Base-by-base conservation (phyloP, 495 filamentous ascomycete genomes). In the Lasiosphaeria hispida region DNA sequence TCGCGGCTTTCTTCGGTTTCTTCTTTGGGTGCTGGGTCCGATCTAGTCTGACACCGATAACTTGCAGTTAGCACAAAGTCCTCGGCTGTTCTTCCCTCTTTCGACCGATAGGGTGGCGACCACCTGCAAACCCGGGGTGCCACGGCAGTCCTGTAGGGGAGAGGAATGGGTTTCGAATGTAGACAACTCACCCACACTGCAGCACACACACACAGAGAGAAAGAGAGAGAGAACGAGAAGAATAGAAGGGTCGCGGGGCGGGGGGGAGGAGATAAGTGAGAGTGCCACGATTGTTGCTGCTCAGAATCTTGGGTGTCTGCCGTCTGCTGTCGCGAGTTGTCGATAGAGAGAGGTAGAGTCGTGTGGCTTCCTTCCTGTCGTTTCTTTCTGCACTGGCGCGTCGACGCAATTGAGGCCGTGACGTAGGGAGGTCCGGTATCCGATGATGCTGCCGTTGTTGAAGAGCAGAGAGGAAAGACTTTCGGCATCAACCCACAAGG, bases 61-160 rank as follows among this genome's bases (percentile, higher is more conserved):
- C 45, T 36, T 15, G n/a, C 38, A 58, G 47, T 58, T 58, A 58
- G 55, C 55, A 58, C 35, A 10, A 35, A 17, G 37, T 8, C 7
- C 13, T 15, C 43, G 17, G 35, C n/a, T 57, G 23, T 14, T 45
- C 44, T 13, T 36, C 33, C 47, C 30, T 10, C 33, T 14, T 37
- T 40, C 53, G 34, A 56, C 42, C 53, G 41, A 19, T 11, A 15
- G 43, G 19, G 55, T 58, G 55, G 55, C 55, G 37, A 50, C 39
- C 56, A 19, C 10, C 19, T 5, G 14, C 39, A 41, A 17, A 13
- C 3, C 34, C 39, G 39, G n/a, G 39, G 48, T 45, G 39, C 50
- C 33, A 60, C 57, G 54, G 57, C 57, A 60, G 57, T 48, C 23
- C 53, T 38, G 34, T 38, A 17, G 33, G 53, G 33, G 30, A 10